Percentiles rank a stretch among this genome's conserved stretches.
Evolutionary conservation across 2,329 filamentous ascomycete species (phyloP).

Genomic region (Fusarium setosum): DNA sequence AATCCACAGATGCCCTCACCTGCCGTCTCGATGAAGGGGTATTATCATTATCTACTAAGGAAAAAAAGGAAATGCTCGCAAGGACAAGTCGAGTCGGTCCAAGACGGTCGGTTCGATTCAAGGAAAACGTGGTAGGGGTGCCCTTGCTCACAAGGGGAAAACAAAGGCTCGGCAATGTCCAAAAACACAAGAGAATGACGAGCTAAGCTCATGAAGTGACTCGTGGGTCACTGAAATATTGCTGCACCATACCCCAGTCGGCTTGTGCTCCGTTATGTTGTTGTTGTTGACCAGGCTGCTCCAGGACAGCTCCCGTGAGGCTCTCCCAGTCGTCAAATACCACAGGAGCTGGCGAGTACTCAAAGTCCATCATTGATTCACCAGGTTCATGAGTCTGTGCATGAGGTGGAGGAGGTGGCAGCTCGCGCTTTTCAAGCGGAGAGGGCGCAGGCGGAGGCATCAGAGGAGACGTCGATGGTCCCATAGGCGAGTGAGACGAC

Average conservation of each 20-base stretch:
- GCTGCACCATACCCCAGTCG: slow-evolving; percentile 51
- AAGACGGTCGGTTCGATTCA: slow-evolving; percentile 28
- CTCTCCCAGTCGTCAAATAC: slow-evolving; percentile 57
- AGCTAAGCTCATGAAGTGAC: slow-evolving; percentile 44
- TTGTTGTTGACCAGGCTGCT: slow-evolving; percentile 44
- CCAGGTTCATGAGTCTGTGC: slow-evolving; percentile 33
- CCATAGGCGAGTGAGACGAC: slow-evolving; percentile 47
- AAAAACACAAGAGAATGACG: slow-evolving; percentile 31
- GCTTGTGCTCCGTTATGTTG: slow-evolving; percentile 31
- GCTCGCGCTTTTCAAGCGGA: slow-evolving; percentile 50
- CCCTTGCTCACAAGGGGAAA: slow-evolving; percentile 11
- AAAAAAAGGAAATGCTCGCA: slow-evolving; percentile 39
- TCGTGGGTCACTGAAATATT: slow-evolving; percentile 48
- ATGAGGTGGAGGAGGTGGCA: slow-evolving; percentile 48
- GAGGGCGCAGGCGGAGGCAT: slow-evolving; percentile 44
- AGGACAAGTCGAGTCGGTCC: slow-evolving; percentile 17
- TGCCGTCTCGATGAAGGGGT: slow-evolving; percentile 44
- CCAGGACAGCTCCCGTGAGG: slow-evolving; percentile 49
- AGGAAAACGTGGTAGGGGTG: slow-evolving; percentile 28
- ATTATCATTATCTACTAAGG: slow-evolving; percentile 50
- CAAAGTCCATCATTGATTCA: slow-evolving; percentile 56
- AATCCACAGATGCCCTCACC: slow-evolving; percentile 43
- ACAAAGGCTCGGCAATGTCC: slow-evolving; percentile 33
- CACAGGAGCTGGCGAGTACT: slow-evolving; percentile 53
- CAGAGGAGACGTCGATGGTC: slow-evolving; percentile 47